These are phyloP conservation scores for Blastocystis sp. DNA, from an alignment of 352 stramenopile genomes.

Conservation along the genomic window DNA sequence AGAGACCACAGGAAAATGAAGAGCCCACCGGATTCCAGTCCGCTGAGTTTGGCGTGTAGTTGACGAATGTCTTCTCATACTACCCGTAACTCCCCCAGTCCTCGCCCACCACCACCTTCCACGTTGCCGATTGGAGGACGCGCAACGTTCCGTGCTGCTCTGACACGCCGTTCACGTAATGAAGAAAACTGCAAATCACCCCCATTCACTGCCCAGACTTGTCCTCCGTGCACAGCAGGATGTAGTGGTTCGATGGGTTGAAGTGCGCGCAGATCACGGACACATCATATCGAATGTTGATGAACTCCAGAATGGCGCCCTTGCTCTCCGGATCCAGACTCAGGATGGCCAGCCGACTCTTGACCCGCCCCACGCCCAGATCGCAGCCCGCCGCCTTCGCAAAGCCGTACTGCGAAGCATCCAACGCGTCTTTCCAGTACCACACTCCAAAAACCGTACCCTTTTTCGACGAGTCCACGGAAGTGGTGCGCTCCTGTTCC, in stretches of 20 bases:
- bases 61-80: slow-evolving; percentile 3
- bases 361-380: slow-evolving; percentile 32
- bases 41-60: slow-evolving; percentile 1
- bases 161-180: background rate
- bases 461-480: slow-evolving; percentile 28
- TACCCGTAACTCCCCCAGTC: background rate
- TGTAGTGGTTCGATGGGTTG: slow-evolving; percentile 35
- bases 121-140: slow-evolving; percentile 27
- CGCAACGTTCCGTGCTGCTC: background rate
- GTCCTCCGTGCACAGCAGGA: slow-evolving; percentile 19
- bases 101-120: slow-evolving; percentile 23
- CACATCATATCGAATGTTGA: slow-evolving; percentile 60
- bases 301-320: slow-evolving; percentile 45
- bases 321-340: slow-evolving; percentile 57
- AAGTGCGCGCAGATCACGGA: slow-evolving; percentile 7
- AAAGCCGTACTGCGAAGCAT: slow-evolving; percentile 30
- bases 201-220: background rate
- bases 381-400: slow-evolving; percentile 5
- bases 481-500: background rate
- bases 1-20: slow-evolving; percentile 51
- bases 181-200: background rate
- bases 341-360: slow-evolving; percentile 15
- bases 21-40: slow-evolving; percentile 3
- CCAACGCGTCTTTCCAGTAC: background rate
- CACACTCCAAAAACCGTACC: background rate